These are phyloP conservation scores for Schizophyllum amplum DNA, from an alignment of 1,284 basidiomycete genomes.

Conservation along the genomic window DNA sequence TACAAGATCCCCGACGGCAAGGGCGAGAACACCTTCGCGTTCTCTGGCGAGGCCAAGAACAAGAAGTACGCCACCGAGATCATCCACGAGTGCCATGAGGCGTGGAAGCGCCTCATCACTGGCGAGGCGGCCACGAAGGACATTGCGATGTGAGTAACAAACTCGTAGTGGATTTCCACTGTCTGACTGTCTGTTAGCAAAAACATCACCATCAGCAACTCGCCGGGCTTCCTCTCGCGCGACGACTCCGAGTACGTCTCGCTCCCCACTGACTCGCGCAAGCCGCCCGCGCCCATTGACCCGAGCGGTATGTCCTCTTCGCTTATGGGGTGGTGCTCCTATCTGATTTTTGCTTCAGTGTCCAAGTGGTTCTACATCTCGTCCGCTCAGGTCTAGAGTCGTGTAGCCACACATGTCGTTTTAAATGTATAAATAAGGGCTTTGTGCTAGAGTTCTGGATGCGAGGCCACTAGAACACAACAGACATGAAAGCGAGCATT, in stretches of 20 bases:
- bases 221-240: slow-evolving; percentile 60
- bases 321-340: slow-evolving; percentile 12
- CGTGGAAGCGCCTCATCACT: slow-evolving; percentile 90
- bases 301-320: slow-evolving; percentile 58
- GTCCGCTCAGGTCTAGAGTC: slow-evolving; percentile 62
- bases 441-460: too few relatives aligned
- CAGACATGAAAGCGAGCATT: slow-evolving; percentile 1
- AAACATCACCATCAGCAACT: slow-evolving; percentile 66
- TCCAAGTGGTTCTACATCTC: slow-evolving; percentile 90
- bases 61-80: slow-evolving; percentile 99
- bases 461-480: too few relatives aligned
- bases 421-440: slow-evolving; percentile 12
- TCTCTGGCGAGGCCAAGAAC: slow-evolving; percentile 99
- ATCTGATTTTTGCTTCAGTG: slow-evolving; percentile 43
- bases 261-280: slow-evolving; percentile 76
- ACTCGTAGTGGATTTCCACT: slow-evolving; percentile 3
- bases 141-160: slow-evolving; percentile 67
- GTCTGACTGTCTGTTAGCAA: slow-evolving; percentile 37
- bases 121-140: slow-evolving; percentile 79
- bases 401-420: neutral
- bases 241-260: slow-evolving; percentile 58
- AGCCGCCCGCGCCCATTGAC: slow-evolving; percentile 81
- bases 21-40: slow-evolving; percentile 98
- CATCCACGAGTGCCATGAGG: slow-evolving; percentile 97
- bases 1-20: slow-evolving; percentile 99